Evolutionary conservation across 805 yeast genomes (phyloP), one percentile per base, ranked within the genome.

Genomic region (Candida boidinii): DNA sequence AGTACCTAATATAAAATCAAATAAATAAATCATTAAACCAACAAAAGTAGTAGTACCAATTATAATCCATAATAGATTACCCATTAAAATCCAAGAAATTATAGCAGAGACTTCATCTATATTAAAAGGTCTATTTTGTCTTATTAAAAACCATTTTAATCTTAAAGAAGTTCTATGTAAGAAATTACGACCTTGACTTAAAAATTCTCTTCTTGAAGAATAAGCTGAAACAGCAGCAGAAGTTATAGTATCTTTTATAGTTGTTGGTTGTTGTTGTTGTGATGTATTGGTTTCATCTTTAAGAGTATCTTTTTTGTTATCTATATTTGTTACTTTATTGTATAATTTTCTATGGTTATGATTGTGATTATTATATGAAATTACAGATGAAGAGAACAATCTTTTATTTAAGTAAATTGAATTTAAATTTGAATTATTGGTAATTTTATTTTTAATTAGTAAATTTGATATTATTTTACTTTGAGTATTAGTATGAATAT

Each of bases 21-120:
- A 49, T 1, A 66, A 43, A 44, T 71, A 70, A 46, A 73, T 58
- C 6, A 65, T 39, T 21, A 63, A 56, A 23, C 75, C 64, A 7
- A 64, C 65, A 45, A 72, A 73, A 1, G 78, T 73, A 7, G 79
- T 73, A 3, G 79, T 73, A 4, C 79, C 79, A 34, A 73, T 53
- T 11, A 70, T 47, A 13, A 73, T 56, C 76, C 76, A 72, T 23
- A 73, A 47, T 15, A 70, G 52, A 43, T 72, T 68, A 1, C 78
- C 79, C 75, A 73, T 68, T 20, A 73, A 60, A 10, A 70, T 49
- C 76, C 76, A 73, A 4, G 77, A 70, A 8, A 67, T 56, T 43
- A 73, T 68, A 1, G 79, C 77, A 2, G 73, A 66, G 13, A 70
- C 48, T 37, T 71, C 76, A 43, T 70, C 76, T 12, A 63, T 44